Evolutionary conservation across 192 early-diverging fungal species (phyloP), one percentile per base, ranked within the genome.

Genomic region (Dimargaris verticillata): DNA sequence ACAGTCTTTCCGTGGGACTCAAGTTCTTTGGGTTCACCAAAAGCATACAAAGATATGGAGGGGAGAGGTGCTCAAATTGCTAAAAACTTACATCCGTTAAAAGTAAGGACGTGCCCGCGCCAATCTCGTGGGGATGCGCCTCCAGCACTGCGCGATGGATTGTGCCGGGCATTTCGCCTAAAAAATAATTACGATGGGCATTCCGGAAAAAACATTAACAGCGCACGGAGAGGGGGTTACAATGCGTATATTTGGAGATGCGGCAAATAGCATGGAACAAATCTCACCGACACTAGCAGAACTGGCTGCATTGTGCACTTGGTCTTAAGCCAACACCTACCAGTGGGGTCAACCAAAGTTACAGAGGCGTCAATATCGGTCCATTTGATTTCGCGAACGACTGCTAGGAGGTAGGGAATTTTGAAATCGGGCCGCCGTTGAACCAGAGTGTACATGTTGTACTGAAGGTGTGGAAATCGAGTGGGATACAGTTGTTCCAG

Each of bases 341-440:
- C 74, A 0, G 74, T 72, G 1, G 74, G 74, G 42, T 75, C 74
- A 15, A 70, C 68, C 2, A 72, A 33, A 41, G 68, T 59, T 5
- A 62, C 69, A 33, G 62, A 63, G 5, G 66, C 66, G 38, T 75
- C 70, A 0, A 66, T 45, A 28, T 75, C 68, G 0, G 66, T 61
- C 44, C 52, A 53, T 18, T 50, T 48, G 5, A 70, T 65, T 20
- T 75, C 70, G 44, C 68, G 70, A 13, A 75, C 50, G 58, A 70
- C 68, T 7, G 70, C 66, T 50, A 75, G 63, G 66, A 75, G 68
- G 0, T 61, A 63, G 7, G 64, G 61, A 0, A 72, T 47, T 5
- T 66, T 66, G 28, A 66, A 61, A 17, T 68, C 64, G 20, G 55
- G 64, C 5, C 61, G 15, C 7, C 61, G 20, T 22, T 64, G 59